Evolutionary conservation across 1,284 basidiomycete species (phyloP), one percentile per base, ranked within the genome.

Genomic region (Sanghuangporus weigelae): DNA sequence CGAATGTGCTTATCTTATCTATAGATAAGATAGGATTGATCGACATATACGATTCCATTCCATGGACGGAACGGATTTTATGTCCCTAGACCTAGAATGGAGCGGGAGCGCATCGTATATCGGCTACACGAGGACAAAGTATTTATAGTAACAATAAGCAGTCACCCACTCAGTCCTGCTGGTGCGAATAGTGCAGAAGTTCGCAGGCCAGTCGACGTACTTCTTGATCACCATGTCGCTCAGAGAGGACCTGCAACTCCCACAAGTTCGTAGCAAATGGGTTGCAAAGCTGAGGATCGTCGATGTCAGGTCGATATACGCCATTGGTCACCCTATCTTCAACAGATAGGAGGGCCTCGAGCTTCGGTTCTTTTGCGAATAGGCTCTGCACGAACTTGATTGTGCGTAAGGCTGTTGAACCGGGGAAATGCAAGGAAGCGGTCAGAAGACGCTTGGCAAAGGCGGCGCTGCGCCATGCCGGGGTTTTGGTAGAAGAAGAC

Each of bases 391-490:
- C 86, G 68, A 96, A 92, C 35, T 84, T 82, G 38, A 98, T 74
- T 16, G 89, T 78, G 50, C 88, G 86, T 54, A 88, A 75, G 21
- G 86, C 84, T 10, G 84, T 82, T 1, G 75, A 70, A 1, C 92
- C 80, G 0, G 96, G 85, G 85, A 94, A 93, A 71, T 91, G 86
- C 54, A 98, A 78, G 12, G 89, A 85, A 31, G 88, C 87, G 55
- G 84, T 84, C 35, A 95, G 79, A 48, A 99, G 81, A 31, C 97
- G 90, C 77, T 98, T 98, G 62, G 91, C 84, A 74, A 99, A 98
- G 1, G 96, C 93, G 21, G 94, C 93, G 26, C 87, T 83, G 67
- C 95, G 87, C 81, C 88, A 90, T 14, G 92, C 82, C 2, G 95
- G 86, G 2, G 86, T 75, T 67, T 75, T 67, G 46, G 82, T 72